phyloP scores from a whole-genome alignment of 495 filamentous ascomycete species.

The Aspergillus taichungensis region DNA sequence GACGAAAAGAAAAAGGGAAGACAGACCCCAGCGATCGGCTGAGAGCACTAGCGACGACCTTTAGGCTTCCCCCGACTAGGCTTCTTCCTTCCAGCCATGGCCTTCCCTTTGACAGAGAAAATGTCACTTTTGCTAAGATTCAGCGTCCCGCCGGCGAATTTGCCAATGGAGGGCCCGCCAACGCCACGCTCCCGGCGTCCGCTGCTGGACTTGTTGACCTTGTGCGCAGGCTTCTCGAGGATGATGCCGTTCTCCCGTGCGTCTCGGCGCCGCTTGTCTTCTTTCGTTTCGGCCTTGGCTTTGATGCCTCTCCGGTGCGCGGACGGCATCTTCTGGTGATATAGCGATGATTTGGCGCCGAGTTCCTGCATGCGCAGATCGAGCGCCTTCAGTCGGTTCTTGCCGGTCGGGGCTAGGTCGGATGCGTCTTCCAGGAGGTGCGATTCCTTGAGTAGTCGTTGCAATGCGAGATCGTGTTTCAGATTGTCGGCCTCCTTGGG shows the following conservation, averaged over 20 bases:
- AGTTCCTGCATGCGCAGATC: conserved; percentile 75
- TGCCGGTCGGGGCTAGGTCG: conserved; percentile 54
- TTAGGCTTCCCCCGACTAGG: no score
- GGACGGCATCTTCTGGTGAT: conserved; percentile 75
- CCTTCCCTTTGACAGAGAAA: conserved; percentile 41
- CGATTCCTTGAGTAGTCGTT: conserved; percentile 82
- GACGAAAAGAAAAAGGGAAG: no score
- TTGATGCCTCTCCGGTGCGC: conserved; percentile 69
- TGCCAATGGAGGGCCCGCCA: conserved; percentile 68
- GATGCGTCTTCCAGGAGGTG: conserved; percentile 69
- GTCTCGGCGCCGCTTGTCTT: conserved; percentile 62
- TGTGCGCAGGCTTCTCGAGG: conserved; percentile 58
- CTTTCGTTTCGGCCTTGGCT: conserved; percentile 51
- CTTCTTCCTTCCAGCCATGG: no score
- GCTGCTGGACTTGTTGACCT: conserved; percentile 30
- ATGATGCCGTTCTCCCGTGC: conserved; percentile 88
- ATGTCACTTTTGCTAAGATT: conserved; percentile 73
- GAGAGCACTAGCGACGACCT: no score
- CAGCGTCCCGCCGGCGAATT: conserved; percentile 68
- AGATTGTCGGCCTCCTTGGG: conserved; percentile 54
- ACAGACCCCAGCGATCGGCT: no score
- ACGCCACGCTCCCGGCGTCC: conserved; percentile 56
- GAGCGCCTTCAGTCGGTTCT: conserved; percentile 62
- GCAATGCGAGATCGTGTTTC: conserved; percentile 87
- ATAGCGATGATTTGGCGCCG: conserved; percentile 66